Base-by-base conservation (phyloP, 202 grass and related monocot genomes). In the Brachypodium distachyon region DNA sequence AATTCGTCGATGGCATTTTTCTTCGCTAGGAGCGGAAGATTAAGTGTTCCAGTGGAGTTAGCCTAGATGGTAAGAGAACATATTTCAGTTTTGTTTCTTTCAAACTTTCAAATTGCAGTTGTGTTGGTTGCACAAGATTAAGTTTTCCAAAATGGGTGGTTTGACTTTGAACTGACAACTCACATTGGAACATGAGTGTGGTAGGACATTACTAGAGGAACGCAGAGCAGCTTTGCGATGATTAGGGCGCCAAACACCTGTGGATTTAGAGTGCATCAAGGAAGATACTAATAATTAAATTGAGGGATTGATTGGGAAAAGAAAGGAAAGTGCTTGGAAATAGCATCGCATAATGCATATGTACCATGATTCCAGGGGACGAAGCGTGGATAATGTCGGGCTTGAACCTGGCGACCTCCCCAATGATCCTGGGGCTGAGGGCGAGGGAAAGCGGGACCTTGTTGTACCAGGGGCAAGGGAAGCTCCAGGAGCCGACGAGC, bases 181-280 rank as follows among this genome's bases (percentile, higher is more conserved):
- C 82, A 91, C 90, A 93, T 85, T 86, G 93, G 90, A 78, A 97
- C 85, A 56, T 97, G 93, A 9, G 93, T 97, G 78, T 93, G 93
- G 74, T 93, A 97, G 29, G 90, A 91, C 93, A 97, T 71, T 22
- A 93, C 93, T 61, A 97, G 66, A 82, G 94, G 90, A 21, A 93
- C 88, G 28, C 85, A 83, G 23, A 93, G 90, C 81, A 97, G 68
- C 56, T 93, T 97, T 70, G 90, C 94, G 21, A 97, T 97, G 62
- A 86, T 72, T 8, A 97, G 61, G 29, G 90, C 90, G 9, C 94
- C 90, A 28, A 97, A 97, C 46, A 93, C 93, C 93, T 97, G 80
- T 42, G 4, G 5, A 67, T 14, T 7, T 2, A 11, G 17, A n/a
- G n/a, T n/a, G n/a, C n/a, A n/a, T n/a, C n/a, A n/a, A n/a, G n/a